Evolutionary conservation across 352 stramenopile genomes (phyloP).

Genomic region (Globisporangium takayamanum): DNA sequence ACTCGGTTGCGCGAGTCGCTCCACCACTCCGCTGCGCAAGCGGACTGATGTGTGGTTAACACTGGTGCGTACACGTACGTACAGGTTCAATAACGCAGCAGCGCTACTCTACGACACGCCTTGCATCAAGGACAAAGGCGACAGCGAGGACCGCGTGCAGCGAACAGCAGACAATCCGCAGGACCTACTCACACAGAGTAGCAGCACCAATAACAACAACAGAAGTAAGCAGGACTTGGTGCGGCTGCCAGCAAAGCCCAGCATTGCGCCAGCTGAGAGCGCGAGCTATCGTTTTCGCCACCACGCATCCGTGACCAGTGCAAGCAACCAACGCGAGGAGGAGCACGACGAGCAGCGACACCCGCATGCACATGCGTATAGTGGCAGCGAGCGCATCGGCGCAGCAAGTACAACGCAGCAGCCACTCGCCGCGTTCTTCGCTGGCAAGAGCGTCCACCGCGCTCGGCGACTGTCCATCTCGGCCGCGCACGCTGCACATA

Average conservation of each 20-base stretch:
- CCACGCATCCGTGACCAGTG: slow-evolving; percentile 3
- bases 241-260: slow-evolving; percentile 6
- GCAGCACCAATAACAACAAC: neutral
- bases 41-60: neutral
- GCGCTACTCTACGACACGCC: slow-evolving; percentile 9
- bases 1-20: neutral
- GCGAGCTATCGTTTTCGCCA: slow-evolving; percentile 1
- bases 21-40: neutral
- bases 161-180: neutral
- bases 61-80: slow-evolving; percentile 12
- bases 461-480: slow-evolving; percentile 15
- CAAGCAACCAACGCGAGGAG: slow-evolving; percentile 14
- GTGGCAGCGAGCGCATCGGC: neutral
- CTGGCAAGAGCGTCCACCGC: slow-evolving; percentile 12
- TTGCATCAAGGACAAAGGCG: slow-evolving; percentile 5
- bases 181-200: neutral
- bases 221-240: slow-evolving; percentile 3
- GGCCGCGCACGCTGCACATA: slow-evolving; percentile 13
- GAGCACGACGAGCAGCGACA: neutral
- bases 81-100: slow-evolving; percentile 18
- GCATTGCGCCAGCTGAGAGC: slow-evolving; percentile 1
- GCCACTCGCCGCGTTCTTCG: slow-evolving; percentile 21
- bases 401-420: slow-evolving; percentile 3
- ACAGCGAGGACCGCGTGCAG: neutral
- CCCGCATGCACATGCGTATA: neutral